Base-by-base conservation (phyloP, 2,329 filamentous ascomycete species). In the Corynespora cassiicola region DNA sequence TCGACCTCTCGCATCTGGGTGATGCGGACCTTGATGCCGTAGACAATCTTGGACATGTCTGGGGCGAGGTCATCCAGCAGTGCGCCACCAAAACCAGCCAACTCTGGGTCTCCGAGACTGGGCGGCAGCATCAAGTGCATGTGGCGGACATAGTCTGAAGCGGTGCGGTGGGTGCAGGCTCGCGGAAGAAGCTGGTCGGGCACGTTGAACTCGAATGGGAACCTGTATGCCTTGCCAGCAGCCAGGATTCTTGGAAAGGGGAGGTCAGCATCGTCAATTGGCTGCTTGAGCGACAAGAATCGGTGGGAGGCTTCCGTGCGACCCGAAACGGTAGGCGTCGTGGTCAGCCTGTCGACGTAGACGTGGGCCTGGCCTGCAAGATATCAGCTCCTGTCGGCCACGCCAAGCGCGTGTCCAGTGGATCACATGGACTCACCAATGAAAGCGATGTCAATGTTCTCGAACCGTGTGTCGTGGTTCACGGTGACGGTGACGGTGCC, bases 121-220 rank as follows among this genome's bases (percentile, higher is more conserved):
- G 84, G 84, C 2, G 84, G 84, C 0, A 85, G 71, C 50, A 76
- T 69, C 2, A 80, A 68, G 58, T 87, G 84, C 1, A 74, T 75
- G 15, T 76, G 69, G 36, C 75, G 73, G 36, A 86, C 69, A 23
- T 78, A 72, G 17, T 72, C 66, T 43, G 78, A 77, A 16, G 69
- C 69, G 12, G 75, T 71, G 24, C 59, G 52, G 63, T 86, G 83
- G 12, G 68, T 69, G 65, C 84, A 87, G 29, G 79, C 66, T 45
- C 76, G 75, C 5, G 81, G 81, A 0, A 87, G 74, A 4, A 87
- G 67, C 12, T 76, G 75, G 21, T 78, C 71, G 0, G 84, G 84
- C 2, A 87, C 73, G 38, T 81, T 80, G 54, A 87, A 87, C 17
- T 75, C 76, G 58, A 86, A 87, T 1, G 80, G 79, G 41, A 85